A percentile compares a stretch with the other conserved stretches of the same genome.
phyloP scores from a whole-genome alignment of 148 eudicot species.

The Amaranthus hypochondriacus region DNA sequence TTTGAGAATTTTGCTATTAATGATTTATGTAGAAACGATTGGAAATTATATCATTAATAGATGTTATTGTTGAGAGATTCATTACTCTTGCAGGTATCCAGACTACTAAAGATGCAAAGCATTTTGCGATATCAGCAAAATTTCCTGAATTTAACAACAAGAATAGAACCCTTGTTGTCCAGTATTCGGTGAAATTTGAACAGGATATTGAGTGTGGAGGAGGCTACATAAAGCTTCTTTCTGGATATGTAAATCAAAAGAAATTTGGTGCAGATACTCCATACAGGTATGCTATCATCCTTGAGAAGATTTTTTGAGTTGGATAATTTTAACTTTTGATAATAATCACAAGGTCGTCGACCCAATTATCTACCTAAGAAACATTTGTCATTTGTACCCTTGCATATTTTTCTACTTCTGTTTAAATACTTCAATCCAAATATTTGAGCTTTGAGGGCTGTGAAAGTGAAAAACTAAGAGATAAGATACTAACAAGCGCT shows the following conservation, averaged over 20 bases:
- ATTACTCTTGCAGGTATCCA: conserved; percentile 61
- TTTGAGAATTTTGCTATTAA: too few relatives aligned
- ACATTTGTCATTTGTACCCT: neutral
- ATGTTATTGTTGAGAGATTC: too few relatives aligned
- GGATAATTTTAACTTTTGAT: neutral
- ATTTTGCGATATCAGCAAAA: conserved; percentile 77
- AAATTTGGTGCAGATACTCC: conserved; percentile 96
- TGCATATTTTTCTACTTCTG: neutral
- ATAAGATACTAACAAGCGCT: neutral
- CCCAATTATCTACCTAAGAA: neutral
- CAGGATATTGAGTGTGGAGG: conserved; percentile 97
- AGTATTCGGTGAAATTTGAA: conserved; percentile 73
- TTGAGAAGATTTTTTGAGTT: neutral
- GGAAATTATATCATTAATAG: too few relatives aligned
- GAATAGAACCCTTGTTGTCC: conserved; percentile 70
- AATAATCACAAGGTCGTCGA: neutral
- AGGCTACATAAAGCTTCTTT: conserved; percentile 81
- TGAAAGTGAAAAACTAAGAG: neutral
- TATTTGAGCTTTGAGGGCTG: neutral
- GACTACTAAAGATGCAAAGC: conserved; percentile 64
- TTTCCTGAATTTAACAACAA: conserved; percentile 77
- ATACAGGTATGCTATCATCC: conserved; percentile 51
- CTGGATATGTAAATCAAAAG: conserved; percentile 88
- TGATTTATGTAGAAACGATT: too few relatives aligned
- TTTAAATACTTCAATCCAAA: neutral